A percentile compares a stretch with the other conserved stretches of the same genome.
phyloP scores from a whole-genome alignment of 2,329 filamentous ascomycete species.

The Verticillium tricorpus region DNA sequence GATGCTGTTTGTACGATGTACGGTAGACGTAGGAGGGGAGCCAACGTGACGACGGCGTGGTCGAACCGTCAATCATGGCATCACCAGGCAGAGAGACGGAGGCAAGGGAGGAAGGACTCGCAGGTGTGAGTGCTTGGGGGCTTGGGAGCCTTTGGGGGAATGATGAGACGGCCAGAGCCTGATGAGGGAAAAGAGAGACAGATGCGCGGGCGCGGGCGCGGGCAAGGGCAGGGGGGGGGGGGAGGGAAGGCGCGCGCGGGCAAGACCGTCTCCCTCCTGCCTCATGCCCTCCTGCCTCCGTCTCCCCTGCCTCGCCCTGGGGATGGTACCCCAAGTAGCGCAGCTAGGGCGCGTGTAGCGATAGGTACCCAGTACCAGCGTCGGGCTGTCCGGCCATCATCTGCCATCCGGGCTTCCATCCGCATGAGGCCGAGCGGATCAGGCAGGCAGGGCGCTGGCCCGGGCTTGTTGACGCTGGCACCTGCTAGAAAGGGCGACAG shows the following conservation, averaged over 20 bases:
- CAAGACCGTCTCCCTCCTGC: constrained; percentile 2
- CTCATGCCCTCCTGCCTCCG: background rate
- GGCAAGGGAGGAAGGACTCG: background rate
- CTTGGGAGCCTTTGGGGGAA: background rate
- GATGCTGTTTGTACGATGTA: background rate
- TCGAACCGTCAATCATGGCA: background rate
- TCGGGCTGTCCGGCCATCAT: background rate
- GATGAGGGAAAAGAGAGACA: background rate
- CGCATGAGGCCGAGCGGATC: background rate
- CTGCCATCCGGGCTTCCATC: background rate
- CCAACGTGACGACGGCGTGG: background rate
- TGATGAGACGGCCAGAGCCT: background rate
- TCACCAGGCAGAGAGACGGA: background rate
- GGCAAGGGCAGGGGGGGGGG: background rate
- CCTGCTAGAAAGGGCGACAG: background rate
- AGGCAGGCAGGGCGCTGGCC: background rate
- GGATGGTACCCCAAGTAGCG: background rate
- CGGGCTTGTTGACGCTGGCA: background rate
- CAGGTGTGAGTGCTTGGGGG: background rate
- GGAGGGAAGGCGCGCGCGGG: background rate
- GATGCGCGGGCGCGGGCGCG: background rate
- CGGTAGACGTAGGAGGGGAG: background rate
- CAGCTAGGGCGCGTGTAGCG: background rate
- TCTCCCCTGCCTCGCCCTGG: background rate
- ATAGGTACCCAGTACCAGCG: background rate